Evolutionary conservation across 2,329 filamentous ascomycete genomes (phyloP), one percentile per base, ranked within the genome.

Genomic region (Mariannaea sp.): DNA sequence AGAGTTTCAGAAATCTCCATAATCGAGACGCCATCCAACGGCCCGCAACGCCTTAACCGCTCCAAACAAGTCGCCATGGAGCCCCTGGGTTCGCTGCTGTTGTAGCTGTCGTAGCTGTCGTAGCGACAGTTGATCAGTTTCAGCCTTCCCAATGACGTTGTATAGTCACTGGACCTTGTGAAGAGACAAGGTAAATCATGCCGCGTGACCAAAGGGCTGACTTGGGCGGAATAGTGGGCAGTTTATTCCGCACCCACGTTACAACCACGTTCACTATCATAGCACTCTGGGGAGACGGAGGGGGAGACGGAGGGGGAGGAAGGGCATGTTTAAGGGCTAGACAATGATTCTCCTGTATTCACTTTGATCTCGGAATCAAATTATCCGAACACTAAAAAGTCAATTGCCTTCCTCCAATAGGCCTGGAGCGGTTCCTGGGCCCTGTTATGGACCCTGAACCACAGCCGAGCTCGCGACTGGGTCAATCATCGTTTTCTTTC

Each of bases 201-300:
- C n/a, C n/a, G n/a, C n/a, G n/a, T n/a, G n/a, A n/a, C n/a, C n/a
- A n/a, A n/a, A n/a, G n/a, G n/a, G n/a, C n/a, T n/a, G n/a, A n/a
- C n/a, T n/a, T n/a, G n/a, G n/a, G n/a, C n/a, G n/a, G n/a, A n/a
- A n/a, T n/a, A n/a, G n/a, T n/a, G n/a, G n/a, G n/a, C n/a, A n/a
- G n/a, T n/a, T n/a, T n/a, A n/a, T n/a, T 43, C 38, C 12, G 40
- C 35, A 30, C 22, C 32, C 40, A 33, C 45, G 45, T 44, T 54
- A 45, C 40, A 49, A 27, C 40, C 26, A n/a, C 33, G 43, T 45
- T 9, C 30, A 32, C 4, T 26, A 13, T 12, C 19, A 9, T 39
- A n/a, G n/a, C n/a, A n/a, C n/a, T n/a, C n/a, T n/a, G n/a, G n/a
- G n/a, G n/a, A n/a, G n/a, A n/a, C n/a, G n/a, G n/a, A n/a, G n/a